phyloP scores from a whole-genome alignment of 768 basidiomycete genomes.

The Termitomyces heimii region DNA sequence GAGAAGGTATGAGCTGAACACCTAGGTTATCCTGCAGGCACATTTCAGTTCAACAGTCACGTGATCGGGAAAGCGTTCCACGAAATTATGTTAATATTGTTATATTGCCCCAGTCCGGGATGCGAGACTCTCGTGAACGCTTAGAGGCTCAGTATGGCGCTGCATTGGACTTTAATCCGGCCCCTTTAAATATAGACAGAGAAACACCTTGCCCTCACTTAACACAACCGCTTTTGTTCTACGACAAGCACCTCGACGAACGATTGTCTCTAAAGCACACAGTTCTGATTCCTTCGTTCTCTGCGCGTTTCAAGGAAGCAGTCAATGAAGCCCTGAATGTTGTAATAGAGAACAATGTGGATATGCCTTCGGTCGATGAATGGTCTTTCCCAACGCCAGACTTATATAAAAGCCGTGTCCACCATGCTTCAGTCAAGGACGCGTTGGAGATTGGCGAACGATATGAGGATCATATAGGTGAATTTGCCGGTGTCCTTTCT shows the following conservation, averaged over 20 bases:
- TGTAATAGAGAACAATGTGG: neutral
- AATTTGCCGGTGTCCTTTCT: neutral
- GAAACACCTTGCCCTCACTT: neutral
- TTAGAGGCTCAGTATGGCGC: neutral
- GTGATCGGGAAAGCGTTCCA: too few relatives aligned
- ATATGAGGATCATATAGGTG: neutral
- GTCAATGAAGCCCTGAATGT: neutral
- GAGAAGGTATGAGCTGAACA: too few relatives aligned
- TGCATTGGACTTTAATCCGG: neutral
- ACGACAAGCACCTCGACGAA: constrained; percentile 5
- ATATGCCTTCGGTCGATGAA: neutral
- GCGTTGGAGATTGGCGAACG: neutral
- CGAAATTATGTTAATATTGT: too few relatives aligned
- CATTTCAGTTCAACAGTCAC: too few relatives aligned
- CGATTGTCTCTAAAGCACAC: neutral
- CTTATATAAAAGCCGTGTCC: neutral
- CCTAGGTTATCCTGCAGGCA: too few relatives aligned
- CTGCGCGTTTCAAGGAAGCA: neutral
- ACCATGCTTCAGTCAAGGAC: neutral
- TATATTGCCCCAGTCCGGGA: neutral
- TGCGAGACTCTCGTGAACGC: neutral
- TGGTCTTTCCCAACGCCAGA: neutral
- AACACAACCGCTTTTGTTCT: neutral
- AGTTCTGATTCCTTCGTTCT: neutral
- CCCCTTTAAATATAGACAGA: neutral